Base-by-base conservation (phyloP, 805 yeast genomes). In the Clavispora fructus region DNA sequence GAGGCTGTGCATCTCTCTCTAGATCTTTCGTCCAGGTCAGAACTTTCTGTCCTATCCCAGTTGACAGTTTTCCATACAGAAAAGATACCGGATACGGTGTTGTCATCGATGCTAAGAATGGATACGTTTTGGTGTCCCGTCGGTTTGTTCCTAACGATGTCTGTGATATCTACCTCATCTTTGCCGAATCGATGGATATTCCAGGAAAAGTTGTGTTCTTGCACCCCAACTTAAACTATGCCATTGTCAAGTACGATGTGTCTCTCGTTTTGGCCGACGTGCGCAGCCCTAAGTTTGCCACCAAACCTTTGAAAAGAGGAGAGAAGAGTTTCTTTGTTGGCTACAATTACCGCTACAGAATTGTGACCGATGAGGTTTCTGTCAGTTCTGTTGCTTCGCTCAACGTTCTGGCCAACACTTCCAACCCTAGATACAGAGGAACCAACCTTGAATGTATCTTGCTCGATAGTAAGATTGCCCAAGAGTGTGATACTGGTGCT, bases 161-260 rank as follows among this genome's bases (percentile, higher is more conserved):
- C 54, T 74, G 83, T 54, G 96, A 91, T 62, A 74, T 90, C 23
- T 73, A 79, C 41, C 75, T 91, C 17, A 82, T 91, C 2, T 79
- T 91, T 59, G 96, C 97, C 4, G 96, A 91, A 52, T 85, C 95
- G 1, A 79, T 87, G 19, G 80, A 83, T 52, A 76, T 90, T 12
- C 88, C 95, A 0, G 97, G 85, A 1, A 74, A 80, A 51, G 94
- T 90, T 25, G 82, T 82, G 19, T 91, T 89, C 56, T 68, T 88
- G 58, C 97, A 90, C 61, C 97, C 97, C 30, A 80, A 87, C 32
- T 87, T 85, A 55, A 90, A 90, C 55, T 90, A 85, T 63, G 90
- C 95, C 1, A 79, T 90, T 46, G 73, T 91, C 25, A 79, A 87
- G 61, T 91, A 88, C 62, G 95, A 91, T 60, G 89, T 96, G 8